A percentile compares a stretch with the other conserved stretches of the same genome.
phyloP scores from a whole-genome alignment of 257 asterid species.

The Solanum ossicruentum region DNA sequence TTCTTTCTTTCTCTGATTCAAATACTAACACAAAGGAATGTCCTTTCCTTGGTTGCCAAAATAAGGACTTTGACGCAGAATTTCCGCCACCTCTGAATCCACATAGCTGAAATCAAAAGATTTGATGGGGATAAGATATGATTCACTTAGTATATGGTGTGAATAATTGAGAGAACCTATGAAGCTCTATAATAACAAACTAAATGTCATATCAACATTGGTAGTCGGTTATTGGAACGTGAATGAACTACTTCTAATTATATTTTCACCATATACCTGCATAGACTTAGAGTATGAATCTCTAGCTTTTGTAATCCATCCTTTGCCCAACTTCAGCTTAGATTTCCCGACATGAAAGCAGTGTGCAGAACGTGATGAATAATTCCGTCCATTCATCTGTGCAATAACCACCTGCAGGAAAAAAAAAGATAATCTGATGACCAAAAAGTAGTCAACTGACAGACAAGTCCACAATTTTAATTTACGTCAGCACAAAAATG shows the following conservation, averaged over 20 bases:
- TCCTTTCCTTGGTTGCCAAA: constrained; percentile 90
- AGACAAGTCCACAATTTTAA: background rate
- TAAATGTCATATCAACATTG: background rate
- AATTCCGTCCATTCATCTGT: constrained; percentile 89
- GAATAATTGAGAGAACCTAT: background rate
- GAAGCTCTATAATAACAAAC: background rate
- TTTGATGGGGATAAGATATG: background rate
- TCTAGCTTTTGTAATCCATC: constrained; percentile 99
- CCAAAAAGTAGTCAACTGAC: background rate
- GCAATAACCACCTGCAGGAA: constrained; percentile 68
- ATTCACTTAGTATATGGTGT: background rate
- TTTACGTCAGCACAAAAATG: background rate
- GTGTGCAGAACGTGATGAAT: constrained; percentile 75
- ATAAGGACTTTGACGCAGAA: constrained; percentile 83
- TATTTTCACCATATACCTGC: constrained; percentile 44
- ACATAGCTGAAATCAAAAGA: constrained; percentile 38
- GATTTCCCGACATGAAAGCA: constrained; percentile 78
- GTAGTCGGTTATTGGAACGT: background rate
- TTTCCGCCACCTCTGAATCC: constrained; percentile 99
- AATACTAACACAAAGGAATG: constrained; percentile 79
- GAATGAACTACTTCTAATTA: background rate
- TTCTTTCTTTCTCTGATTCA: constrained; percentile 76
- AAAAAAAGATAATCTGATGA: background rate
- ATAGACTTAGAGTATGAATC: constrained; percentile 74
- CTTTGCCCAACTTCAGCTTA: constrained; percentile 79